These are phyloP conservation scores for Picea abies DNA, from an alignment of 83 land plant genomes.

Conservation along the genomic window DNA sequence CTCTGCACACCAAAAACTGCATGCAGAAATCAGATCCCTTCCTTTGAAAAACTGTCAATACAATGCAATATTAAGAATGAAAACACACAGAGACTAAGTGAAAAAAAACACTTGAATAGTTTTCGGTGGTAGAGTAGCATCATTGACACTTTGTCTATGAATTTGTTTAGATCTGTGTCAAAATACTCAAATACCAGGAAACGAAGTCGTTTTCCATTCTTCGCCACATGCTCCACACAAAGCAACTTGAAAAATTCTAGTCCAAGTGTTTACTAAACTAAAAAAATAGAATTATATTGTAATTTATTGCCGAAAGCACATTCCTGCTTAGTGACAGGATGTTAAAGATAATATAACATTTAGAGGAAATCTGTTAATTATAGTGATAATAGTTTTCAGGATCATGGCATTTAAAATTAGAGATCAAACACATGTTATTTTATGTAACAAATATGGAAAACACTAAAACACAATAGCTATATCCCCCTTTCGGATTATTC, in stretches of 20 bases:
- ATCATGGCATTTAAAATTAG: too few species aligned
- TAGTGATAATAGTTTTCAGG: too few species aligned
- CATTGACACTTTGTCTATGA: slow-evolving; percentile 78
- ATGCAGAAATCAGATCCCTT: neutral
- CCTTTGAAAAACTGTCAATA: neutral
- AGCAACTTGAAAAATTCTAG: slow-evolving; percentile 33
- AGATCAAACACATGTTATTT: too few species aligned
- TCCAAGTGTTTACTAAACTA: too few species aligned
- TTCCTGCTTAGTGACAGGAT: too few species aligned
- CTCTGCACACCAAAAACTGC: slow-evolving; percentile 38
- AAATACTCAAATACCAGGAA: slow-evolving; percentile 94
- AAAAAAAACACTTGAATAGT: slow-evolving; percentile 49
- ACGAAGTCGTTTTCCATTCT: slow-evolving; percentile 76
- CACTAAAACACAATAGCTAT: too few species aligned
- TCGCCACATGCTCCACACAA: slow-evolving; percentile 74
- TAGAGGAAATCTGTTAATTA: too few species aligned
- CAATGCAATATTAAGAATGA: neutral
- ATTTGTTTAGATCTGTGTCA: slow-evolving; percentile 97
- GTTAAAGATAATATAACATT: too few species aligned
- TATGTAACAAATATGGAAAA: too few species aligned
- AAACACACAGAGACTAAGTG: neutral
- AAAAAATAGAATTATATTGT: too few species aligned
- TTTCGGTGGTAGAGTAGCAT: slow-evolving; percentile 55
- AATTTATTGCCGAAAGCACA: too few species aligned
- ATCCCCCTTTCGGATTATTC: too few species aligned